Evolutionary conservation across 2,329 filamentous ascomycete genomes (phyloP), one percentile per base, ranked within the genome.

Genomic region (Verticillium zaregamsianum): DNA sequence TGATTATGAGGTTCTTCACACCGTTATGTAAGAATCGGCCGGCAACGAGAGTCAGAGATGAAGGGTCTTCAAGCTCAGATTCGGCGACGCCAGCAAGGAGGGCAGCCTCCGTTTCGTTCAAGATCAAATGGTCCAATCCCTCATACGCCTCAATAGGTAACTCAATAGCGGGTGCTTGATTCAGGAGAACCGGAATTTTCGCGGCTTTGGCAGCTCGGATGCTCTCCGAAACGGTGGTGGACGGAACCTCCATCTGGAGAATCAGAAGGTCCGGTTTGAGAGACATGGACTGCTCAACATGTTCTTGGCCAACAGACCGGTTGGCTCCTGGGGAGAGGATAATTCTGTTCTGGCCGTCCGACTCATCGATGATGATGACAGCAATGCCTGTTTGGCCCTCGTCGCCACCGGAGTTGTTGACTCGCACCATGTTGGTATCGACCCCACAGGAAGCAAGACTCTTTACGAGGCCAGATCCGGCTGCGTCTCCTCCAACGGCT

Each of bases 21-120:
- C 88, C 89, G 55, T 80, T 76, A 4, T 72, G 67, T 54, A 90
- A 77, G 71, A 92, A 89, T 45, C 80, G 76, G 3, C 73, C 68
- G 0, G 81, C 80, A 20, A 85, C 74, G 7, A 67, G 65, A 59
- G 70, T 70, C 31, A 69, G 65, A 14, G 73, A 70, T 40, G 71
- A 72, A 25, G 72, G 68, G 0, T 68, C 69, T 56, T 77, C 72
- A 11, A 80, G 69, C 1, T 71, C 74, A 14, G 72, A 31, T 45
- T 70, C 67, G 20, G 67, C 63, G 40, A 70, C 72, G 0, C 79
- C 80, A 1, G 82, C 83, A 62, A 91, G 80, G 35, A 90, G 80
- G 14, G 84, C 82, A 6, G 89, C 87, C 76, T 93, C 90, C 2
- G 84, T 90, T 73, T 93, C 90, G 67, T 93, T 93, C 68, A 93